Base-by-base conservation (phyloP, 1,139 yeast species). In the Tardiomyces blankii region DNA sequence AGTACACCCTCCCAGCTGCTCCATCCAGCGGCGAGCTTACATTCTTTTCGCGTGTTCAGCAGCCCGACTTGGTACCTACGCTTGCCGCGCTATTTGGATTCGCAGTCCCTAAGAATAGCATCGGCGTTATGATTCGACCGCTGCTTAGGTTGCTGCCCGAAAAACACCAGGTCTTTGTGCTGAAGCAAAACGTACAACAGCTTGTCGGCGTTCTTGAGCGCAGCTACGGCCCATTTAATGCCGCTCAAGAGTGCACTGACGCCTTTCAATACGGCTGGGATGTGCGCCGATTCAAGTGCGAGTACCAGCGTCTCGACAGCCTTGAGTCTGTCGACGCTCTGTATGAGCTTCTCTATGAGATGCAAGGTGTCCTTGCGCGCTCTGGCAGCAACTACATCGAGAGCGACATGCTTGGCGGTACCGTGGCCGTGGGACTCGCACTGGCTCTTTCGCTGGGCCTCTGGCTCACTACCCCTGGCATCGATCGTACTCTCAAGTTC, bases 1-100 rank as follows among this genome's bases (percentile, higher is more conserved):
- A 46, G 48, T 42, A 48, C 38, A 27, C 48, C 8, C 50, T 55
- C 7, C 68, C 73, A 1, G 64, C 67, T 2, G 61, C 80, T 6
- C 80, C 83, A 0, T 49, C 55, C 1, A 59, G 68, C 38, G 65
- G 61, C 0, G 73, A 73, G 12, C 88, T 65, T 59, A 58, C 69
- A 1, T 91, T 75, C 57, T 77, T 75, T 54, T 54, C 65, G 1
- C 62, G 61, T 39, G 68, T 88, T 13, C 82, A 80, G 50, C 98
- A 93, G 59, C 78, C 87, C 25, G 98, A 91, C 62, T 54, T 91
- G 19, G 96, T 91, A 0, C 96, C 98, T 1, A 83, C 96, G 0
- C 61, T 91, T 40, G 71, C 95, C 0, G 68, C 80, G 2, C 66
- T 91, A 7, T 69, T 89, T 47, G 82, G 85, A 45, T 67, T 89